phyloP scores from a whole-genome alignment of 345 rosid species.

The Geranium rotundifolium region DNA sequence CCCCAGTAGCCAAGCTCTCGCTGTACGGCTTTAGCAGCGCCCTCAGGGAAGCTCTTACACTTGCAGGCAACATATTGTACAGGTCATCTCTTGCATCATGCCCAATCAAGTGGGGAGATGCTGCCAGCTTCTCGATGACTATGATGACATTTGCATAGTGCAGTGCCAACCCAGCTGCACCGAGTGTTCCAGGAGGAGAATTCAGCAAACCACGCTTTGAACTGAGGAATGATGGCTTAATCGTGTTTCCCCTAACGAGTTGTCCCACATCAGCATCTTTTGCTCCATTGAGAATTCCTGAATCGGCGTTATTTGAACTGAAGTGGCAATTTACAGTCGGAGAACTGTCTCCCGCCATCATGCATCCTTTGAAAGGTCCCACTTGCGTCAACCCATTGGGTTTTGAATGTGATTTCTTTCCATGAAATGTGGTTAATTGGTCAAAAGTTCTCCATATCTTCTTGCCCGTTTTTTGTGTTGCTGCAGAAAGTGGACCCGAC shows the following conservation, averaged over 20 bases:
- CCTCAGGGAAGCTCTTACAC: constrained; percentile 57
- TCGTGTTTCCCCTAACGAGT: constrained; percentile 12
- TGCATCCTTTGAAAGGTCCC: constrained; percentile 85
- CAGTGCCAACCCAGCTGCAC: constrained; percentile 79
- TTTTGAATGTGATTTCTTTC: constrained; percentile 40
- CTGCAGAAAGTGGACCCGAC: constrained; percentile 41
- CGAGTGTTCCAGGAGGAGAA: constrained; percentile 78
- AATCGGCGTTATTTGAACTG: constrained; percentile 17
- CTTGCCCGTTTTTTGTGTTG: constrained; percentile 36
- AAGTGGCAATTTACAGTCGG: constrained; percentile 30
- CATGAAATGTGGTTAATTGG: constrained; percentile 22
- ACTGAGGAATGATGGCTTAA: constrained; percentile 25
- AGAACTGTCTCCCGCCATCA: constrained; percentile 31
- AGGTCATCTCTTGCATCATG: constrained; percentile 93
- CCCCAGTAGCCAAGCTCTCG: constrained; percentile 48
- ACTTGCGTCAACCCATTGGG: constrained; percentile 51
- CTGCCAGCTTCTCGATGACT: constrained; percentile 76
- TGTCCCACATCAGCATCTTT: constrained; percentile 23
- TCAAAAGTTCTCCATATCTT: constrained; percentile 44
- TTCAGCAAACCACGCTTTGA: constrained; percentile 32
- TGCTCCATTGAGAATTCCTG: constrained; percentile 23
- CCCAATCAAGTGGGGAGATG: constrained; percentile 90
- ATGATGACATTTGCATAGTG: constrained; percentile 92
- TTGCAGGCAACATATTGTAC: constrained; percentile 86
- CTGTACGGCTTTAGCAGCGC: constrained; percentile 65